A percentile compares a stretch with the other conserved stretches of the same genome.
These are phyloP conservation scores for Brettanomyces nanus DNA, from an alignment of 805 yeast genomes.

Conservation along the genomic window DNA sequence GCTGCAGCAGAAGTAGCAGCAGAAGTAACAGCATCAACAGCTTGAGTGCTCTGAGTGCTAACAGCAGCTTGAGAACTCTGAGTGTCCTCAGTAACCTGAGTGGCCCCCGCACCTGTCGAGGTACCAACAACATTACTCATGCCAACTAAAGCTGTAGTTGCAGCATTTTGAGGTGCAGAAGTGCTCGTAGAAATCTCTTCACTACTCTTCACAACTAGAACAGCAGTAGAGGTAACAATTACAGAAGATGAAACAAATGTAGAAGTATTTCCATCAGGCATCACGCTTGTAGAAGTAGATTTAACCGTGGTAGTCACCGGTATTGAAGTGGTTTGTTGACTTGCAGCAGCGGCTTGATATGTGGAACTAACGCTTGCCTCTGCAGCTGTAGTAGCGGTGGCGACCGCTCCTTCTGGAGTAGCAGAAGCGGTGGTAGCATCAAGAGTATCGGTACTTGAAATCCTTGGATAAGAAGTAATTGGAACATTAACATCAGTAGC, in stretches of 20 bases:
- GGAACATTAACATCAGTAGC: constrained; percentile 9
- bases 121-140: constrained; percentile 8
- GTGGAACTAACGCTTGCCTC: constrained; percentile 5
- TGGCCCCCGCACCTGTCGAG: constrained; percentile 10
- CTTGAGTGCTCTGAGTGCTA: constrained; percentile 9
- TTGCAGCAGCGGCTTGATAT: constrained; percentile 7
- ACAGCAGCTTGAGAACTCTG: constrained; percentile 12
- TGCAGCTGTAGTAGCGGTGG: not conserved
- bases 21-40: constrained; percentile 20
- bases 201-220: not conserved
- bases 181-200: not conserved
- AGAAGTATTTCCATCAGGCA: too few relatives aligned
- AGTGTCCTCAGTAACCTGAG: constrained; percentile 5
- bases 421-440: not conserved
- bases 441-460: constrained; percentile 4
- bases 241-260: constrained; percentile 6
- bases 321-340: constrained; percentile 13
- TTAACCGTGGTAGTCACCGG: constrained; percentile 14
- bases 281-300: constrained; percentile 11
- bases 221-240: constrained; percentile 10
- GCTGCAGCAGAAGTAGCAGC: constrained; percentile 21
- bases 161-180: not conserved
- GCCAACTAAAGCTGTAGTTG: too few relatives aligned
- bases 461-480: constrained; percentile 6
- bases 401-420: not conserved